phyloP scores from a whole-genome alignment of 2,329 filamentous ascomycete genomes.

The Shiraia sp. region DNA sequence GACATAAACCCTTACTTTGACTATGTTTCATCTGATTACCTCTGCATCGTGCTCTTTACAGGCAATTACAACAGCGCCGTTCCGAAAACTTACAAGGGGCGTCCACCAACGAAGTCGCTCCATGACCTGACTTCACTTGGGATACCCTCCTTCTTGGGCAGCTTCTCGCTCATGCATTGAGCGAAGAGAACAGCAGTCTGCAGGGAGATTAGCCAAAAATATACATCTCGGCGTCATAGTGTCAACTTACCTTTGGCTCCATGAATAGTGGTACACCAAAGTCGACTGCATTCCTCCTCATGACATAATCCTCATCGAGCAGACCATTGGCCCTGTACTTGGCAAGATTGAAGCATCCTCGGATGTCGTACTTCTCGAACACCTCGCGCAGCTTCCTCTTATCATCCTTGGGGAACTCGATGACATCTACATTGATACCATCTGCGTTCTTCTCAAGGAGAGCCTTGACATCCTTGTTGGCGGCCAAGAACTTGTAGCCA shows the following conservation, averaged over 20 bases:
- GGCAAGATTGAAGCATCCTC: conserved; percentile 93
- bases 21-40: conserved; percentile 1
- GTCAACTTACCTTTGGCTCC: conserved; percentile 83
- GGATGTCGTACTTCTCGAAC: conserved; percentile 95
- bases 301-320: conserved; percentile 94
- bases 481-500: conserved; percentile 92
- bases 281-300: conserved; percentile 97
- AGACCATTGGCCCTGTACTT: conserved; percentile 80
- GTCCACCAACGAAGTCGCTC: conserved; percentile 85
- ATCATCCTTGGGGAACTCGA: conserved; percentile 95
- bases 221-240: background rate
- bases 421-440: conserved; percentile 77
- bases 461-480: conserved; percentile 77
- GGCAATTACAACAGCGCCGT: no score
- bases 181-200: conserved; percentile 95
- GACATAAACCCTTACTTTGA: no score
- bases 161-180: conserved; percentile 95
- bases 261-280: conserved; percentile 98
- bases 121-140: conserved; percentile 89
- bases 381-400: conserved; percentile 94
- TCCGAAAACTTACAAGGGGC: conserved; percentile 32
- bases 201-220: conserved; percentile 16
- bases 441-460: conserved; percentile 76
- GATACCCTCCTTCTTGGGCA: conserved; percentile 85
- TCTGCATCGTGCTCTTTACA: no score